Percentiles rank a stretch among this genome's conserved stretches.
phyloP scores from a whole-genome alignment of 352 stramenopile genomes.

The Phytopythium chamaehyphon region DNA sequence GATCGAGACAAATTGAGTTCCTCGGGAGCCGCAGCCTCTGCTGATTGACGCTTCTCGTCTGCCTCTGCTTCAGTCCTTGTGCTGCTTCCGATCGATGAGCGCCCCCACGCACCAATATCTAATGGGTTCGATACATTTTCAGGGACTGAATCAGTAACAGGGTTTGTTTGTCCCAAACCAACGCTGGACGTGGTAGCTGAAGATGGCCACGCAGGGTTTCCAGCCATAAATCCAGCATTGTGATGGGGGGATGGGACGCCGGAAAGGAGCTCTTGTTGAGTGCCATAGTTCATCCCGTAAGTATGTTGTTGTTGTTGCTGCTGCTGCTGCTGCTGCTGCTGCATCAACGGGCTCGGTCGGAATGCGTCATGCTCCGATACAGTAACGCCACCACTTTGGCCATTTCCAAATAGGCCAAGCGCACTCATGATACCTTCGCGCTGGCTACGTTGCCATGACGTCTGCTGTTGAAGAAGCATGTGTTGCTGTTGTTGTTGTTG shows the following conservation, averaged over 20 bases:
- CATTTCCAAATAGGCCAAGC: conserved; percentile 56
- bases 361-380: conserved; percentile 24
- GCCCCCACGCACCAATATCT: conserved; percentile 1
- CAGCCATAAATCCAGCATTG: conserved; percentile 27
- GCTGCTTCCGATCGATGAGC: conserved; percentile 1
- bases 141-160: neutral
- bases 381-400: conserved; percentile 19
- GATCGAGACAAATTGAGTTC: conserved; percentile 2
- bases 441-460: conserved; percentile 69
- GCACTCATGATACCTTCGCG: conserved; percentile 78
- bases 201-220: conserved; percentile 7
- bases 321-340: conserved; percentile 11
- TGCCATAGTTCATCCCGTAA: conserved; percentile 49
- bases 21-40: conserved; percentile 6
- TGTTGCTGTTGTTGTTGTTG: conserved; percentile 66
- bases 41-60: conserved; percentile 37
- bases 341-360: conserved; percentile 31
- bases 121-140: neutral
- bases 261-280: conserved; percentile 29
- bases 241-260: conserved; percentile 15
- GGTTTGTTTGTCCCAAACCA: neutral
- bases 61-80: conserved; percentile 35
- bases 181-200: neutral
- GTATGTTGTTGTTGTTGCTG: conserved; percentile 1
- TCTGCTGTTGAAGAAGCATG: conserved; percentile 72